phyloP scores from a whole-genome alignment of 176 grass and related monocot genomes.

The Bolboschoenus planiculmis region DNA sequence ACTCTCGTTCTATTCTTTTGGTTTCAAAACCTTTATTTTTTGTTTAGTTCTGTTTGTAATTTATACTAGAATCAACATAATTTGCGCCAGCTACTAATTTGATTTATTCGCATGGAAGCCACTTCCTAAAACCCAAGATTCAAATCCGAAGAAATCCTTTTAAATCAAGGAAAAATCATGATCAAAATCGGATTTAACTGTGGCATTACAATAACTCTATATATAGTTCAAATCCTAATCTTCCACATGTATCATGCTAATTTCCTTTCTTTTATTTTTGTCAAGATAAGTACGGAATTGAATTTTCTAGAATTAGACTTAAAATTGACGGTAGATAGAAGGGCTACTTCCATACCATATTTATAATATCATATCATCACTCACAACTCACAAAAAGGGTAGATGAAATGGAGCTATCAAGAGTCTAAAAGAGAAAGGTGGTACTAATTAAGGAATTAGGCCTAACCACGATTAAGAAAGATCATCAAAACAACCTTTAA shows the following conservation, averaged over 20 bases:
- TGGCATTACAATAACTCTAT: neutral
- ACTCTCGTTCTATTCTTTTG: neutral
- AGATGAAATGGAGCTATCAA: conserved; percentile 19
- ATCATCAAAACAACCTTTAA: neutral
- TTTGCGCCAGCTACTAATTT: neutral
- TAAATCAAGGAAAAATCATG: neutral
- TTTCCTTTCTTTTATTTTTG: neutral
- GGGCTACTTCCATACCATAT: neutral
- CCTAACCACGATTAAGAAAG: conserved; percentile 15
- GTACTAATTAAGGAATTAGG: conserved; percentile 14
- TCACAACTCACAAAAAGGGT: neutral
- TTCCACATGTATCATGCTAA: neutral
- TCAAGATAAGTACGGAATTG: neutral
- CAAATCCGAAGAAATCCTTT: neutral
- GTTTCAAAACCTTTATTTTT: neutral
- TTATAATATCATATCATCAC: no score
- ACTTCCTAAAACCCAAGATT: neutral
- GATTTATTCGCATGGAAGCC: neutral
- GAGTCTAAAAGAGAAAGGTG: neutral
- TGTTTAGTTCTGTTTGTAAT: neutral
- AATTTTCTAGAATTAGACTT: conserved; percentile 3
- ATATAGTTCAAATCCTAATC: no score
- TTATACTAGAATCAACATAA: neutral
- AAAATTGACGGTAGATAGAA: no score
- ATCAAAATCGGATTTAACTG: neutral